Evolutionary conservation across 805 yeast genomes (phyloP), one percentile per base, ranked within the genome.

Genomic region (Spathaspora passalidarum): DNA sequence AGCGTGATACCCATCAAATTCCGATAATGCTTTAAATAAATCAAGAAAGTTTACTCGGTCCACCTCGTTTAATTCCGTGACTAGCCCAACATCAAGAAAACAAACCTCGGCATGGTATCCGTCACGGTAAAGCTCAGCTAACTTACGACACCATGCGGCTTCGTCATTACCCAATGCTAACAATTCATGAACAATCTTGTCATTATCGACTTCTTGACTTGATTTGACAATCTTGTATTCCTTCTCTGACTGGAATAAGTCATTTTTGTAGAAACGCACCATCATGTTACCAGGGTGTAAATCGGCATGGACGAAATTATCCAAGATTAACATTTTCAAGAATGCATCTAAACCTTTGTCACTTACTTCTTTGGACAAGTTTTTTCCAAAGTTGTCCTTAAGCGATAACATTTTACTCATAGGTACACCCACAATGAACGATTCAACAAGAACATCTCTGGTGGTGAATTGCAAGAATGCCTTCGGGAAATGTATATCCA

Each of bases 241-340:
- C 47, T 63, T 68, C 44, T 61, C 70, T 48, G 76, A 79, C 46
- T 60, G 65, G 48, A 63, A 66, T 45, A 64, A 46, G 46, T 70
- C 76, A 45, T 71, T 75, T 53, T 80, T 81, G 54, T 83, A 75
- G 56, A 87, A 82, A 40, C 88, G 68, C 7, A 88, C 79, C 73
- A 90, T 80, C 59, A 94, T 88, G 62, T 94, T 94, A 3, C 99
- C 99, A 0, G 99, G 97, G 55, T 94, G 99, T 48, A 94, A 72
- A 67, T 94, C 99, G 0, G 98, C 92, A 63, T 94, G 99, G 38
- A 91, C 88, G 63, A 94, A 94, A 62, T 94, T 91, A 67, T 94
- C 96, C 44, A 92, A 66, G 43, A 94, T 85, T 50, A 94, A 73
- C 99, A 94, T 94, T 56, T 90, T 86, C 51, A 94, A 71, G 56